Conservation (phyloP, 139 green algal species). For the Micractinium sp. region DNA sequence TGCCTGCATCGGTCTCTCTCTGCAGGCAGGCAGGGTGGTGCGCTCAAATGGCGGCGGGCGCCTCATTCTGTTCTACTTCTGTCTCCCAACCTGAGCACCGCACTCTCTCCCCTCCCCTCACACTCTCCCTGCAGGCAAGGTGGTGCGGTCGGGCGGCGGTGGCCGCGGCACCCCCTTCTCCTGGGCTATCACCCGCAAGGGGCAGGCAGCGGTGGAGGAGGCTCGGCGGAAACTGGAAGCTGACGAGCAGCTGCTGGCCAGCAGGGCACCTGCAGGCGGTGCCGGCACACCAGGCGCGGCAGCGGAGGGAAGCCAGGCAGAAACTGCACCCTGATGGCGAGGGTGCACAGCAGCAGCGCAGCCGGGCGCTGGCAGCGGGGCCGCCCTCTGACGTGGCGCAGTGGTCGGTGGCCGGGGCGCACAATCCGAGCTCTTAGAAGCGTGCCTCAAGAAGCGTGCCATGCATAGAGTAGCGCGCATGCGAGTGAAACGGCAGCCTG, state of each 20-base stretch:
- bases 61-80: not conserved
- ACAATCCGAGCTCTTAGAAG: not conserved
- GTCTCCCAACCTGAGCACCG: too few relatives aligned
- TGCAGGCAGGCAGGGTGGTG: too few relatives aligned
- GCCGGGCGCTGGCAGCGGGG: not conserved
- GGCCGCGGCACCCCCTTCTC: constrained; percentile 23
- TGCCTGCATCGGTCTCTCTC: too few relatives aligned
- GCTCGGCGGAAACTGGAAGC: not conserved
- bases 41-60: too few relatives aligned
- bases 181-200: constrained; percentile 26
- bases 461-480: not conserved
- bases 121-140: not conserved
- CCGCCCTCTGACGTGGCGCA: too few relatives aligned
- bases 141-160: constrained; percentile 21
- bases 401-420: too few relatives aligned
- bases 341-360: not conserved
- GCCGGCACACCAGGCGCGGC: not conserved
- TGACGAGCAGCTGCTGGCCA: constrained; percentile 4
- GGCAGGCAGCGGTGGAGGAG: not conserved
- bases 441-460: not conserved
- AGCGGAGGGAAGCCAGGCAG: not conserved
- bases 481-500: not conserved
- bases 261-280: not conserved
- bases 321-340: too few relatives aligned
- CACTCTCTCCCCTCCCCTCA: too few relatives aligned